Base-by-base conservation (phyloP, 768 basidiomycete genomes). In the Russula compacta region DNA sequence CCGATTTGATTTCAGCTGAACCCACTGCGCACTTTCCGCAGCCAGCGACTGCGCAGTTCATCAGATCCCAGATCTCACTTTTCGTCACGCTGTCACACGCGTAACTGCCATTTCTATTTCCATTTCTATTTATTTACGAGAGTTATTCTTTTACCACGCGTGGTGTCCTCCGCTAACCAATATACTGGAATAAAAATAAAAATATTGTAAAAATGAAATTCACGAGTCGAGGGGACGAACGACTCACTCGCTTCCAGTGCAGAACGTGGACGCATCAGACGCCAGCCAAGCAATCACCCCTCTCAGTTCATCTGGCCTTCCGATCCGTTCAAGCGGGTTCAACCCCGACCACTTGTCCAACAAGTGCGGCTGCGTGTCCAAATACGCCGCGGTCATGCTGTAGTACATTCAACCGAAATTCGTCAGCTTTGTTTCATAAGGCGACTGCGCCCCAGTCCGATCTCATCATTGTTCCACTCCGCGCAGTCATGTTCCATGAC, bases 201-300 rank as follows among this genome's bases (percentile, higher is more conserved):
- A 24, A 29, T 47, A 4, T 12, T 6, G 17, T 17, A 43, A n/a
- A 29, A 29, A 29, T 1, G 24, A 29, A 29, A 29, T 29, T 29
- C 24, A 29, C 24, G 24, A 43, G 42, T n/a, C 21, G 29, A 46
- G 9, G 44, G 4, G n/a, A 47, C 21, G n/a, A n/a, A n/a, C n/a
- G n/a, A 83, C 86, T 56, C 67, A 89, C 87, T 89, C 87, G 85
- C 87, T 88, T 1, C 87, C 87, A 0, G 89, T 90, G 68, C 86
- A 88, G 69, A 85, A 90, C 35, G 81, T 86, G 4, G 85, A 86
- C 50, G 88, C 87, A 60, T 89, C 86, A 64, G 82, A 83, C 32
- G 87, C 83, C 9, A 90, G 73, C 87, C 87, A 90, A 0, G 80
- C 73, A 49, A 82, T 75, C 0, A 87, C 86, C 0, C 89, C 88